A percentile compares a stretch with the other conserved stretches of the same genome.
phyloP scores from a whole-genome alignment of 768 basidiomycete species.

The Atractiella rhizophila region DNA sequence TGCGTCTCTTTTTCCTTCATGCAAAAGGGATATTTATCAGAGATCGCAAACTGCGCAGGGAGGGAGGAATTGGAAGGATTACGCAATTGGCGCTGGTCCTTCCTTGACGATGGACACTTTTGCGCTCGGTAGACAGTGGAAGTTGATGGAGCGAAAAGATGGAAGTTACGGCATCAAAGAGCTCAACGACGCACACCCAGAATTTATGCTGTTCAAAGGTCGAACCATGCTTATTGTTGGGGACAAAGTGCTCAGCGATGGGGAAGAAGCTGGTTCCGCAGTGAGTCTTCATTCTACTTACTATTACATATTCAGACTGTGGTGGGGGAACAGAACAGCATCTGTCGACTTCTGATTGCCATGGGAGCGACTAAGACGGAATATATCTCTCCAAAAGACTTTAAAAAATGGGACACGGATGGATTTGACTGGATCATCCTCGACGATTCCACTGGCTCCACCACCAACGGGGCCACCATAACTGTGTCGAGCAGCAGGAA shows the following conservation, averaged over 20 bases:
- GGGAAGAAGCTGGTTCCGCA: conserved; percentile 12
- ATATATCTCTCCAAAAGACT: conserved; percentile 30
- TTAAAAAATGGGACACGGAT: conserved; percentile 23
- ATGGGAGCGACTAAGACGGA: conserved; percentile 56
- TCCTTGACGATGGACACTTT: conserved; percentile 21
- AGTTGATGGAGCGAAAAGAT: conserved; percentile 16
- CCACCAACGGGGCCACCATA: conserved; percentile 3
- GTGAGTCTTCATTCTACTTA: conserved; percentile 4
- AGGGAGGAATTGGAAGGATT: conserved; percentile 41
- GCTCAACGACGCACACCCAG: too few relatives aligned
- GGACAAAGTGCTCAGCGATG: too few relatives aligned
- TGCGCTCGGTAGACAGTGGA: conserved; percentile 20
- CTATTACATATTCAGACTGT: background rate
- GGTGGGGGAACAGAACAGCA: background rate
- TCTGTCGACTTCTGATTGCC: conserved; percentile 37
- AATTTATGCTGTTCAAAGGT: too few relatives aligned
- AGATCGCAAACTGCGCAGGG: conserved; percentile 11
- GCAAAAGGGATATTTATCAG: background rate
- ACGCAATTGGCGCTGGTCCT: conserved; percentile 33
- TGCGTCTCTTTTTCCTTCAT: background rate
- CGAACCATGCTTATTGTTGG: too few relatives aligned
- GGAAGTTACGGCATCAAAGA: too few relatives aligned
- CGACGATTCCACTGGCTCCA: conserved; percentile 27
- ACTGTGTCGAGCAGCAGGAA: too few relatives aligned
- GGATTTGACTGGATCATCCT: conserved; percentile 37